Base-by-base conservation (phyloP, 495 filamentous ascomycete genomes). In the Daldinia grandis region DNA sequence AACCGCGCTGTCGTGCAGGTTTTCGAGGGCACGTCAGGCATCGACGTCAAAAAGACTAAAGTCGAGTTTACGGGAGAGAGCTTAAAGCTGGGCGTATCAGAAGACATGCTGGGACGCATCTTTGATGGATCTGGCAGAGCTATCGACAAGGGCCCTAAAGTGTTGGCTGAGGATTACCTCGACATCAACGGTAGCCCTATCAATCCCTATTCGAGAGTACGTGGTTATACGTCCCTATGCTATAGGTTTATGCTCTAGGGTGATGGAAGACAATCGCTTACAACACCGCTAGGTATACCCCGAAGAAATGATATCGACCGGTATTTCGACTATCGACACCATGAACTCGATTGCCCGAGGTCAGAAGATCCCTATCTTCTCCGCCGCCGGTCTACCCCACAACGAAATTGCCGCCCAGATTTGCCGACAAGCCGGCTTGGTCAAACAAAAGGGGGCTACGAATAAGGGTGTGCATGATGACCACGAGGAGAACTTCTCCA, bases 321-420 rank as follows among this genome's bases (percentile, higher is more conserved):
- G 96, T 88, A 99, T 99, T 79, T 97, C 94, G 63, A 94, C 96
- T 76, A 99, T 99, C 76, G 96, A 99, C 80, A 98, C 95, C 44
- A 99, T 99, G 96, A 99, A 99, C 88, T 98, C 96, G 66, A 95
- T 99, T 80, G 95, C 96, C 71, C 94, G 96, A 86, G 96, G 96
- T 65, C 96, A 99, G 82, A 99, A 99, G 86, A 99, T 99, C 69
- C 96, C 96, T 61, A 99, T 99, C 77, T 99, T 99, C 89, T 98
- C 96, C 6, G 94, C 96, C 51, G 90, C 96, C 58, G 96, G 96
- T 93, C 86, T 99, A 59, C 96, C 96, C 5, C 96, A 99, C 81
- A 98, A 98, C 81, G 96, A 99, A 83, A 97, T 99, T 74, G 96
- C 96, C 58, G 96, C 96, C 50, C 93, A 96, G 80, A 98, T 99